Percentiles rank a stretch among this genome's conserved stretches.
Evolutionary conservation across 2,329 filamentous ascomycete species (phyloP).

Genomic region (Calonectria crousiana): DNA sequence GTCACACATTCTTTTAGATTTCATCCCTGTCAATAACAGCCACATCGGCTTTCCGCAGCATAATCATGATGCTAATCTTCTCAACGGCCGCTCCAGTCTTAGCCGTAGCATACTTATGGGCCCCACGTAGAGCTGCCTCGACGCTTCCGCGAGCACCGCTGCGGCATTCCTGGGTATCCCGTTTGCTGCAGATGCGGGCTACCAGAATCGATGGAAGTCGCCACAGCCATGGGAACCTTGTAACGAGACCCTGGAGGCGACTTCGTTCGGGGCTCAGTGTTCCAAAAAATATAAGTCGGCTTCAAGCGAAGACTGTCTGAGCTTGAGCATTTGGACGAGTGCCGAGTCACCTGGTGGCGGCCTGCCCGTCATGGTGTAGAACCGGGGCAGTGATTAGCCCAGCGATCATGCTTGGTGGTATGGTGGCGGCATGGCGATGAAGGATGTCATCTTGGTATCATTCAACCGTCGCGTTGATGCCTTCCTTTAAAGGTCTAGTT

Average conservation of each 20-base stretch:
- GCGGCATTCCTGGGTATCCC: background rate
- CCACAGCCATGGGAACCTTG: background rate
- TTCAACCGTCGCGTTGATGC: slow-evolving; percentile 13
- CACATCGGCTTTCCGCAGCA: no score
- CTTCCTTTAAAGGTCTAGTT: background rate
- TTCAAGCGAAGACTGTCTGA: slow-evolving; percentile 48
- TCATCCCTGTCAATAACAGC: no score
- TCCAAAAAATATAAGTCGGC: background rate
- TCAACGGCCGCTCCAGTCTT: no score
- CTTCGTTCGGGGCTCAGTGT: background rate
- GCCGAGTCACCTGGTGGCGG: background rate
- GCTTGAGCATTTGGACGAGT: slow-evolving; percentile 49
- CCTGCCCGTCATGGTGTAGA: background rate
- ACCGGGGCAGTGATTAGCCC: background rate
- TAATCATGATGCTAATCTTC: no score
- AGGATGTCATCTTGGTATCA: slow-evolving; percentile 7
- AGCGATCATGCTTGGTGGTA: background rate
- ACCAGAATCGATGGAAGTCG: background rate
- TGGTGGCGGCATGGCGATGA: background rate
- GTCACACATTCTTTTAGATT: no score
- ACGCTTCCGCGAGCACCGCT: background rate
- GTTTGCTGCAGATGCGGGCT: slow-evolving; percentile 3
- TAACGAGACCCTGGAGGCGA: background rate
- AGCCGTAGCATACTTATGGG: no score
- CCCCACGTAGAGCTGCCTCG: background rate